A percentile compares a stretch with the other conserved stretches of the same genome.
Evolutionary conservation across 1,284 basidiomycete species (phyloP).

Genomic region (Sporisorium iseilematis-ciliati): DNA sequence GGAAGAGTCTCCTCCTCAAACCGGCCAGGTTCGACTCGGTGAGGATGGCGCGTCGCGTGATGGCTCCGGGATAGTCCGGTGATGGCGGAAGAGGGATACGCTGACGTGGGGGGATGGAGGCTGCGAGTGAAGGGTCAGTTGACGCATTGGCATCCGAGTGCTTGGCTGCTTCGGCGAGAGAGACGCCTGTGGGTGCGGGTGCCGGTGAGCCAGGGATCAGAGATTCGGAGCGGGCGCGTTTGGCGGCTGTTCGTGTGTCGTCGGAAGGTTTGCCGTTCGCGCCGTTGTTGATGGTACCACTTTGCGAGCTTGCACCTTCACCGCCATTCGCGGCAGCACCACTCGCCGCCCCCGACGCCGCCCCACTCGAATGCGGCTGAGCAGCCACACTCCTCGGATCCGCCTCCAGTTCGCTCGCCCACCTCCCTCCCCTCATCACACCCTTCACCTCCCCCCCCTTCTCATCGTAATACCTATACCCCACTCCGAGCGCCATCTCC

Average conservation of each 20-base stretch:
- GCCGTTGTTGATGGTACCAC: no score
- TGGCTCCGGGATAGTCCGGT: conserved; percentile 31
- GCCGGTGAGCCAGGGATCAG: conserved; percentile 26
- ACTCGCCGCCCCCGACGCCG: background rate
- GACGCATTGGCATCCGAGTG: conserved; percentile 26
- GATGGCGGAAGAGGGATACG: conserved; percentile 33
- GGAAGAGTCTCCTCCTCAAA: conserved; percentile 71
- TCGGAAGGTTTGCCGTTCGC: background rate
- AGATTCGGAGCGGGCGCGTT: conserved; percentile 22
- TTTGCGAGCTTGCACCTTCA: background rate
- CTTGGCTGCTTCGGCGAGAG: conserved; percentile 42
- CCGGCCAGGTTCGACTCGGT: conserved; percentile 28
- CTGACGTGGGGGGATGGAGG: conserved; percentile 27
- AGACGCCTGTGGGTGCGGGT: conserved; percentile 48
- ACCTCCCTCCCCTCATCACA: conserved; percentile 16
- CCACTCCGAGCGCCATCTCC: conserved; percentile 72
- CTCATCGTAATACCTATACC: conserved; percentile 64
- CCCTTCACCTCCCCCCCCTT: conserved; percentile 19
- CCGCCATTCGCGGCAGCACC: background rate
- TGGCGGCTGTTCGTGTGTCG: conserved; percentile 11
- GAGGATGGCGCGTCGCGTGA: conserved; percentile 38
- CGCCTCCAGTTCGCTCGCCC: conserved; percentile 38
- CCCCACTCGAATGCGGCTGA: conserved; percentile 31
- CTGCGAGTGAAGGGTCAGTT: conserved; percentile 17
- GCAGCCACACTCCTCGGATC: conserved; percentile 44